Percentiles rank a stretch among this genome's conserved stretches.
These are phyloP conservation scores for Paecilomyces dactylethromorphus DNA, from an alignment of 2,329 filamentous ascomycete species.

Conservation along the genomic window DNA sequence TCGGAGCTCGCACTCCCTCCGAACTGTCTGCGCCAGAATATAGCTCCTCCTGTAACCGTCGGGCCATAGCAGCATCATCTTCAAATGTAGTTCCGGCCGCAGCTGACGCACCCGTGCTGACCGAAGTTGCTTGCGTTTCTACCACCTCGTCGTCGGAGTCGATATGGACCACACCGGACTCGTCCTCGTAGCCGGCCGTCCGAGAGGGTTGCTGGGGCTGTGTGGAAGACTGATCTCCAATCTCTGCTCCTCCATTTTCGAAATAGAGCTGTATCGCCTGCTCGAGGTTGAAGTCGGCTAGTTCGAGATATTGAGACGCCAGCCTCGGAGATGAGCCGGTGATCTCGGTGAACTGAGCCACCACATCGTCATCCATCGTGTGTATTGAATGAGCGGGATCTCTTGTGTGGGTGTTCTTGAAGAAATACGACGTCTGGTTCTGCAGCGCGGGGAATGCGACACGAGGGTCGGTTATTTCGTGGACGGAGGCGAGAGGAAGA, in stretches of 20 bases:
- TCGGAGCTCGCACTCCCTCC: constrained; percentile 76
- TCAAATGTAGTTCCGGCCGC: constrained; percentile 52
- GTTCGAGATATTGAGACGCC: constrained; percentile 73
- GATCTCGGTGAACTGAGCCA: constrained; percentile 73
- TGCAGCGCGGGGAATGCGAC: background rate
- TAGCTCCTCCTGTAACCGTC: constrained; percentile 84
- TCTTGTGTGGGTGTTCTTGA: background rate
- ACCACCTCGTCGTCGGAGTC: constrained; percentile 66
- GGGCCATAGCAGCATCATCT: constrained; percentile 89
- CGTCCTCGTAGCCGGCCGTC: constrained; percentile 44
- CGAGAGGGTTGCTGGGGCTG: constrained; percentile 19
- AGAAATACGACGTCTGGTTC: background rate
- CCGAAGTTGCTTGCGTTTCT: constrained; percentile 18
- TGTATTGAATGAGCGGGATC: constrained; percentile 2
- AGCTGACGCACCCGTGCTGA: constrained; percentile 27
- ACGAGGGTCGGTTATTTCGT: constrained; percentile 2
- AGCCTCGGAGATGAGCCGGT: constrained; percentile 68
- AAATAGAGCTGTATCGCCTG: constrained; percentile 87
- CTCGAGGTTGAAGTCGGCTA: constrained; percentile 77
- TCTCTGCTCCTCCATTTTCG: constrained; percentile 65
- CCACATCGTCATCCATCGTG: constrained; percentile 61
- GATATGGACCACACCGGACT: constrained; percentile 62
- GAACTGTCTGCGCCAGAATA: constrained; percentile 55
- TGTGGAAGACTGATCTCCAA: constrained; percentile 45
- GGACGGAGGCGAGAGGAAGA: constrained; percentile 9